These are phyloP conservation scores for Mycena alexandri DNA, from an alignment of 768 basidiomycete genomes.

Conservation along the genomic window DNA sequence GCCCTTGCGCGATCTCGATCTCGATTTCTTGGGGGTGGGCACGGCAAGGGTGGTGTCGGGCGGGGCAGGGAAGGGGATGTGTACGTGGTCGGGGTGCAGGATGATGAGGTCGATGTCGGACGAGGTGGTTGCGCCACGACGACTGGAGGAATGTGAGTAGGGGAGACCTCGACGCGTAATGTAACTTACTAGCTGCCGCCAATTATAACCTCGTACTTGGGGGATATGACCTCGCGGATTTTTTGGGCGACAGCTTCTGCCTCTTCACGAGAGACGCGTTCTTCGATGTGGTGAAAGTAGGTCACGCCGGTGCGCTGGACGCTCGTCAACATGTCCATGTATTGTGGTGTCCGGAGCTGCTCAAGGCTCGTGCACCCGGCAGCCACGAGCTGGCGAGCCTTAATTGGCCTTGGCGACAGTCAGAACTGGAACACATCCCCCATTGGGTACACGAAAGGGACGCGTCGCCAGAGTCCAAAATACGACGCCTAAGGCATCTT, in stretches of 20 bases:
- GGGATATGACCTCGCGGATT: constrained; percentile 58
- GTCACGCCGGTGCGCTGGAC: constrained; percentile 53
- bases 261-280: constrained; percentile 53
- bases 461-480: too few relatives aligned
- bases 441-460: too few relatives aligned
- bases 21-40: constrained; percentile 10
- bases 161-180: not conserved
- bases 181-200: constrained; percentile 69
- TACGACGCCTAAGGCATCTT: too few relatives aligned
- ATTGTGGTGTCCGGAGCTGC: constrained; percentile 57
- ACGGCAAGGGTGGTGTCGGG: constrained; percentile 20
- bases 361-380: constrained; percentile 62
- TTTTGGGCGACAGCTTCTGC: constrained; percentile 62
- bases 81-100: constrained; percentile 59
- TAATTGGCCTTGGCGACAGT: constrained; percentile 42
- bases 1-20: not conserved
- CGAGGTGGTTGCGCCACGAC: constrained; percentile 56
- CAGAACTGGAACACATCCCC: constrained; percentile 18
- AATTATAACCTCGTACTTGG: constrained; percentile 63
- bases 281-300: constrained; percentile 56
- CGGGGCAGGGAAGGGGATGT: constrained; percentile 52
- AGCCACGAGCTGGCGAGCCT: constrained; percentile 60
- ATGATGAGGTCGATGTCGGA: constrained; percentile 58
- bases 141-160: constrained; percentile 49
- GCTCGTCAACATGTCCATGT: constrained; percentile 51